These are phyloP conservation scores for Bruguiera hainesii DNA, from an alignment of 441 rosid genomes.

Conservation along the genomic window DNA sequence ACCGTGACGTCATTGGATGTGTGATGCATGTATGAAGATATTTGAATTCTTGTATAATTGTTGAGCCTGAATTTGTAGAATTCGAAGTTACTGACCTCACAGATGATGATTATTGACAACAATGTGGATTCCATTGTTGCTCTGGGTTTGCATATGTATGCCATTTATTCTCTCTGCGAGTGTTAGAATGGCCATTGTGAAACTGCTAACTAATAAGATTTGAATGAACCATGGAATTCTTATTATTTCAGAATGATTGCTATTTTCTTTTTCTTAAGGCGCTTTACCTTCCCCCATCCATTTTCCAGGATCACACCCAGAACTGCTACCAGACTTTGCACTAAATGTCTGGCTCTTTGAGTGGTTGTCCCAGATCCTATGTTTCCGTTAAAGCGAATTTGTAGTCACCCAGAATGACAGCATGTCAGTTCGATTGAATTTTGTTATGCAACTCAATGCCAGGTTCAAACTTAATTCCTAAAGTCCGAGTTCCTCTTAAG, in stretches of 20 bases:
- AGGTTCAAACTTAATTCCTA: not conserved
- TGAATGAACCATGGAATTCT: not conserved
- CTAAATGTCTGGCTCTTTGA: not conserved
- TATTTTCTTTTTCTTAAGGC: not conserved
- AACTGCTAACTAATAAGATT: not conserved
- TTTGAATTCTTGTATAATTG: constrained; percentile 16
- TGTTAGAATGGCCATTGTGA: not conserved
- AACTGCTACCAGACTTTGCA: not conserved
- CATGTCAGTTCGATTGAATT: no score
- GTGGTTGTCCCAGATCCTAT: no score
- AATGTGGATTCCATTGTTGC: constrained; percentile 10
- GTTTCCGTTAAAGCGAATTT: no score
- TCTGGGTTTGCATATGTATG: constrained; percentile 12
- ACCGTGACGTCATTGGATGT: constrained; percentile 11
- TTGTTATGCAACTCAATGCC: no score
- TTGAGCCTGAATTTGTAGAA: constrained; percentile 3
- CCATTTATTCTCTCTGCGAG: not conserved
- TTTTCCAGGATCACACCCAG: not conserved
- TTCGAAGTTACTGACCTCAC: no score
- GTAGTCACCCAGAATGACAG: no score
- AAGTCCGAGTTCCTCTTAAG: not conserved
- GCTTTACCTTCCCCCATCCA: not conserved
- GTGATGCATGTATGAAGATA: constrained; percentile 8
- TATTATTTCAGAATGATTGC: not conserved
- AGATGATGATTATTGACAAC: no score